Evolutionary conservation across 2,329 filamentous ascomycete genomes (phyloP), one percentile per base, ranked within the genome.

Genomic region (Cladosporium colombiae): DNA sequence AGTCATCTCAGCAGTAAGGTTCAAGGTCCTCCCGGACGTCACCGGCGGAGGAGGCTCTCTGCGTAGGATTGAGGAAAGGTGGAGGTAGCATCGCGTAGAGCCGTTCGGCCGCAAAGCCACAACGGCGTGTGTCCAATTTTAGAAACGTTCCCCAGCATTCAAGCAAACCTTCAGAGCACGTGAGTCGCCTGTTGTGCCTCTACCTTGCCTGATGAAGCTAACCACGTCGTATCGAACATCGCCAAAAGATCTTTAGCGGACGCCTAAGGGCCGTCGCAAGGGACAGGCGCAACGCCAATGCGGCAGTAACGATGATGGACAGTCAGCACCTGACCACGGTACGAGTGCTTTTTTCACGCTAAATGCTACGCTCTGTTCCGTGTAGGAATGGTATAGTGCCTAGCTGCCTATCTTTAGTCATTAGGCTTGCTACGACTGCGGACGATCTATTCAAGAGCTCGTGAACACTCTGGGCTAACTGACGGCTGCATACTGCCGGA

Each of bases 141-240:
- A 57, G 55, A 57, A 57, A 1, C 27, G 49, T 29, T 14, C 27
- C 49, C n/a, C 33, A 37, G 29, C 14, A 35, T 33, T 23, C 29
- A 5, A 33, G 55, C 33, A 40, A 40, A 31, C 52, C 55, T 37
- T 40, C 33, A 33, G 23, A 25, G 40, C 57, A 60, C 46, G 59
- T 31, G 60, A 50, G 31, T 33, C n/a, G 18, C 40, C 18, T 44
- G 33, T 33, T 62, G 60, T 60, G 37, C 31, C 35, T 63, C 50
- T 63, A 25, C 61, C 61, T 63, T 63, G 53, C 61, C 52, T 63
- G 61, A 63, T 44, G 35, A 33, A 63, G 61, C 61, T 63, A 63
- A 63, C 18, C 50, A 63, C 61, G 61, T 63, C 61, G 61, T 63
- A 63, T 63, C 35, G 50, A 52, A 10, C 16, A 56, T 29, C 46